Conservation (phyloP, 257 asterid species). For the Plantago elongata region DNA sequence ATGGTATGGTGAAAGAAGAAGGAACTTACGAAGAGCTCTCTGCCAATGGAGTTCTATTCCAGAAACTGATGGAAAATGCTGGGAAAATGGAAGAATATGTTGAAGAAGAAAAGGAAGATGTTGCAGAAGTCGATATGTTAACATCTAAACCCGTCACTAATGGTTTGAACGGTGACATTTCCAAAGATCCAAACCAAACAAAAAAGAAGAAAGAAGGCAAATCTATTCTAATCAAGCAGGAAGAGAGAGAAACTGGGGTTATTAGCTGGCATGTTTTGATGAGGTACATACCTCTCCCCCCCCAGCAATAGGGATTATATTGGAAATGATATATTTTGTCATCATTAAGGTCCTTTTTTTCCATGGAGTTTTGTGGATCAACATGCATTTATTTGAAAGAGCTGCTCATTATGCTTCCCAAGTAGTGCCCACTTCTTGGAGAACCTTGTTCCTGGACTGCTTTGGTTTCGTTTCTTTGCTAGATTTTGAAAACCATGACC, state of each 20-base stretch:
- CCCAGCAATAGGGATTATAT: background rate
- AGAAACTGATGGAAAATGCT: conserved; percentile 95
- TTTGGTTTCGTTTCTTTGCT: too few species aligned
- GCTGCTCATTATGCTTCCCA: too few species aligned
- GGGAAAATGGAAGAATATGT: conserved; percentile 93
- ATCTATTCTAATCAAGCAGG: conserved; percentile 89
- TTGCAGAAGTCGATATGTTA: conserved; percentile 25
- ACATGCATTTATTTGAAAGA: too few species aligned
- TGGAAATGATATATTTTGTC: conserved; percentile 13
- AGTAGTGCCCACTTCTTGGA: too few species aligned
- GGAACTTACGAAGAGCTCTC: conserved; percentile 97
- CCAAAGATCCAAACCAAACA: conserved; percentile 41
- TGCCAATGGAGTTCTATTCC: conserved; percentile 63
- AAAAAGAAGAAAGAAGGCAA: conserved; percentile 61
- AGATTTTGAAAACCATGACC: background rate
- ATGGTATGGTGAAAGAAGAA: conserved; percentile 92
- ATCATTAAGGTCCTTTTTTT: conserved; percentile 5
- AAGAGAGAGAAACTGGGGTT: conserved; percentile 97
- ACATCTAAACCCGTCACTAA: conserved; percentile 41
- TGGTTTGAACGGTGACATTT: conserved; percentile 39
- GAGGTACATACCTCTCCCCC: conserved; percentile 42
- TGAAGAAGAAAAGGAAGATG: conserved; percentile 57
- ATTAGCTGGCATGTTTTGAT: conserved; percentile 76
- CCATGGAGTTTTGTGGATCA: background rate
- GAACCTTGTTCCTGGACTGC: too few species aligned